Evolutionary conservation across 208 protist species (phyloP).

Genomic region (Tetramitus jugosus): DNA sequence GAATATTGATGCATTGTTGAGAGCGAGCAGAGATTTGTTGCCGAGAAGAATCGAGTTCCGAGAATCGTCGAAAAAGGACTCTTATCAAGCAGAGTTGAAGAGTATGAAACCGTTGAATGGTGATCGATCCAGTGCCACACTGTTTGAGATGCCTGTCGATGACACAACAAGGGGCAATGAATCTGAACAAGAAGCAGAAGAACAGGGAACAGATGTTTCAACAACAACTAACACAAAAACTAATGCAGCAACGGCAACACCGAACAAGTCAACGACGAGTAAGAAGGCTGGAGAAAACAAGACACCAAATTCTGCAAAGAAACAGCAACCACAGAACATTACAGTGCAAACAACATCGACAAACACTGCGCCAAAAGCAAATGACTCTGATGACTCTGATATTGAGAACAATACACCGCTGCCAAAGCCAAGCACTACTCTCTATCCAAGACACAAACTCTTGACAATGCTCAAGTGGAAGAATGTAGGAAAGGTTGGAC

Average conservation of each 20-base stretch:
- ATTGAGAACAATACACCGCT: neutral
- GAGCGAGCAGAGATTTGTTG: neutral
- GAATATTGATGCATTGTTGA: neutral
- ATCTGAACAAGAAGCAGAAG: neutral
- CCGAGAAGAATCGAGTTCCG: neutral
- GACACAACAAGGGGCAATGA: neutral
- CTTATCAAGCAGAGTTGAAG: neutral
- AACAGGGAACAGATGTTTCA: neutral
- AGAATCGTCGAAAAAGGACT: neutral
- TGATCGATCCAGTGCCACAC: neutral
- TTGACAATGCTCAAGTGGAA: neutral
- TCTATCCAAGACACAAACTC: neutral
- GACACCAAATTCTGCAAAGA: too few species aligned
- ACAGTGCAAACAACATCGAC: neutral
- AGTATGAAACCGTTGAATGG: conserved; percentile 15
- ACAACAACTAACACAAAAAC: neutral
- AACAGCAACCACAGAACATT: too few species aligned
- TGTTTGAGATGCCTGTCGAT: neutral
- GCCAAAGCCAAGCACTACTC: neutral
- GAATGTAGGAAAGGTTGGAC: neutral
- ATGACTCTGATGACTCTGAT: neutral
- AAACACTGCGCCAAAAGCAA: neutral
- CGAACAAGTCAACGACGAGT: too few species aligned
- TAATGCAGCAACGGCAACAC: too few species aligned
- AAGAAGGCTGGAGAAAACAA: too few species aligned